These are phyloP conservation scores for Pichia cactophila DNA, from an alignment of 1,139 yeast species.

Conservation along the genomic window DNA sequence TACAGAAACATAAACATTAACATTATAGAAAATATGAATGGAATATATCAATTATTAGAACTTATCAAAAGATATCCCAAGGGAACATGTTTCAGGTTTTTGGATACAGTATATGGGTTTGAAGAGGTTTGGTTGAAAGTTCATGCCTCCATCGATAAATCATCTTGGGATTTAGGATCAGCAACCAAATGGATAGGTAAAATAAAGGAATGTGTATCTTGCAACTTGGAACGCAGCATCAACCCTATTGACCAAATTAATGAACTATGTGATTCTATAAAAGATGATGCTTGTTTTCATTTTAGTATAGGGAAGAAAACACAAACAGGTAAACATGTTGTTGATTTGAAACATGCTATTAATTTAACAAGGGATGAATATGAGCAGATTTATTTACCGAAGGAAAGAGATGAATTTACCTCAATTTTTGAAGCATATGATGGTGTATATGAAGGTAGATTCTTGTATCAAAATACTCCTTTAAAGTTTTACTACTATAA, in stretches of 20 bases:
- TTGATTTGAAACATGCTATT: slow-evolving; percentile 11
- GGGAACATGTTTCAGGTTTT: slow-evolving; percentile 13
- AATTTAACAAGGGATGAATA: slow-evolving; percentile 10
- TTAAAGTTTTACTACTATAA: slow-evolving; percentile 2
- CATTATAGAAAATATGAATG: slow-evolving; percentile 12
- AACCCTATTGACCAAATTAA: slow-evolving; percentile 8
- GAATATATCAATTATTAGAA: slow-evolving; percentile 9
- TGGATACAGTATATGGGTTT: slow-evolving; percentile 13
- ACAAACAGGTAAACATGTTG: not conserved
- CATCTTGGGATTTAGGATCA: not conserved
- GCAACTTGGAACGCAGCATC: slow-evolving; percentile 8
- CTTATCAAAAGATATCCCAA: slow-evolving; percentile 12
- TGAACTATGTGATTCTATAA: not conserved
- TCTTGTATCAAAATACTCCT: not conserved
- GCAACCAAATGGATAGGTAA: slow-evolving; percentile 1
- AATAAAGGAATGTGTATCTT: not conserved
- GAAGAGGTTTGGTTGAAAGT: slow-evolving; percentile 18
- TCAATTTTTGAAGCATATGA: not conserved
- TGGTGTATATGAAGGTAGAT: not conserved
- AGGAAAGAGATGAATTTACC: not conserved
- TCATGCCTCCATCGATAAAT: not conserved
- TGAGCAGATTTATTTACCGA: slow-evolving; percentile 1
- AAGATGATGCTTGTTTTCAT: not conserved
- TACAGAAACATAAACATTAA: slow-evolving; percentile 12
- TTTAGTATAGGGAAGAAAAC: slow-evolving; percentile 2